Percentiles rank a stretch among this genome's conserved stretches.
phyloP scores from a whole-genome alignment of 202 grass and related monocot species.

The Dendrocalamus latiflorus region DNA sequence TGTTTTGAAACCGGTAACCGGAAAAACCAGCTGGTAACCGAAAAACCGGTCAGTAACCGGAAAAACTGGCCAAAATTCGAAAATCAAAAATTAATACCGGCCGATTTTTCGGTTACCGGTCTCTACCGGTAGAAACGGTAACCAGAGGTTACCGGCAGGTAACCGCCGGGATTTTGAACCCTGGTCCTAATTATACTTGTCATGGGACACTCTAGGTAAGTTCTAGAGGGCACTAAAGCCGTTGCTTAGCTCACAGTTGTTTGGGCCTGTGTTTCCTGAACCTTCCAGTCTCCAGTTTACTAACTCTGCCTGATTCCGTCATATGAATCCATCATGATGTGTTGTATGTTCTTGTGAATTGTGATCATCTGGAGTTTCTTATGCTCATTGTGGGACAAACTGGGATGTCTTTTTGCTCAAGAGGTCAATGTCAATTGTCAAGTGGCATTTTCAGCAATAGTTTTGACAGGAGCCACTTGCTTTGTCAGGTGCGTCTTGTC shows the following conservation, averaged over 20 bases:
- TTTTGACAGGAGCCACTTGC: conserved; percentile 23
- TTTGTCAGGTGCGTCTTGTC: conserved; percentile 16
- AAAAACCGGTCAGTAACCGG: too few relatives aligned
- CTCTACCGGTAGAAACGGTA: too few relatives aligned
- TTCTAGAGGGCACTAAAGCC: too few relatives aligned
- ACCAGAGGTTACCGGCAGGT: too few relatives aligned
- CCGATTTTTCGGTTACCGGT: too few relatives aligned
- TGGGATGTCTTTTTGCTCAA: background rate
- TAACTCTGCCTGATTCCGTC: background rate
- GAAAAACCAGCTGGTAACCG: too few relatives aligned
- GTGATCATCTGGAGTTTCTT: background rate
- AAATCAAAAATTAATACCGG: too few relatives aligned
- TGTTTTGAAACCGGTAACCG: too few relatives aligned
- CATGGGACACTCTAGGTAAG: too few relatives aligned
- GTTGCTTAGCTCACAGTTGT: background rate
- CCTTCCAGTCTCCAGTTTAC: conserved; percentile 13
- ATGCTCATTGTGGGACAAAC: background rate
- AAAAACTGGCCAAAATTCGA: too few relatives aligned
- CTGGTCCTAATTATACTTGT: background rate
- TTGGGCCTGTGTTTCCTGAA: conserved; percentile 23
- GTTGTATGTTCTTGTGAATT: background rate
- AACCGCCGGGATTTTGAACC: too few relatives aligned
- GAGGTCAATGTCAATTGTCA: conserved; percentile 18
- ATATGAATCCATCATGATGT: conserved; percentile 11
- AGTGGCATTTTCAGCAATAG: conserved; percentile 23